Conservation (phyloP, 768 basidiomycete genomes). For the Lactarius tabidus region DNA sequence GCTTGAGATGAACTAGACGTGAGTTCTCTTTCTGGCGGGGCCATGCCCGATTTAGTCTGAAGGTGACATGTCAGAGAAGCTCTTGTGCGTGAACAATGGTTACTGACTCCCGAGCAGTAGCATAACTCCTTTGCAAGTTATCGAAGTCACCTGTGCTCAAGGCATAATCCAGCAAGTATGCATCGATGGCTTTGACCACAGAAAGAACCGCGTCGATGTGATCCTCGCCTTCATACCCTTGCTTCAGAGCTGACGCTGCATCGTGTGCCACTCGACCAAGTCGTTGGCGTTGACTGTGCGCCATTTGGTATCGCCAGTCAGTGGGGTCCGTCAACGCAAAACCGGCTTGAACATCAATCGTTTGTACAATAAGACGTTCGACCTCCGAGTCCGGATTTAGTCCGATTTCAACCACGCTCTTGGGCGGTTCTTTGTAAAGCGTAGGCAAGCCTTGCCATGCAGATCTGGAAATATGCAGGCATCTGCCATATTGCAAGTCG, state of each 20-base stretch:
- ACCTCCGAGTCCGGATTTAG: slow-evolving; percentile 60
- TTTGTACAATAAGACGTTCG: slow-evolving; percentile 62
- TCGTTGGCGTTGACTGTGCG: slow-evolving; percentile 50
- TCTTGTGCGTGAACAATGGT: background rate
- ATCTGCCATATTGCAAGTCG: slow-evolving; percentile 36
- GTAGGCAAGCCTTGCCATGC: slow-evolving; percentile 76
- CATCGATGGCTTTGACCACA: slow-evolving; percentile 69
- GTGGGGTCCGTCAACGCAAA: slow-evolving; percentile 67
- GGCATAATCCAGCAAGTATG: slow-evolving; percentile 69
- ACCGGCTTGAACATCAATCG: slow-evolving; percentile 66
- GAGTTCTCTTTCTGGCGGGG: slow-evolving; percentile 71
- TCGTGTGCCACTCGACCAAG: slow-evolving; percentile 66
- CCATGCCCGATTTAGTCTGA: slow-evolving; percentile 63
- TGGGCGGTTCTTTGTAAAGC: slow-evolving; percentile 54
- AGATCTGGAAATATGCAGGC: slow-evolving; percentile 67
- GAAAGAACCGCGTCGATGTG: slow-evolving; percentile 82
- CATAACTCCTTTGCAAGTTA: slow-evolving; percentile 62
- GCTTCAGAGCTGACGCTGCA: slow-evolving; percentile 62
- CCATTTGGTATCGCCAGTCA: slow-evolving; percentile 71
- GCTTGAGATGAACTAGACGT: slow-evolving; percentile 67
- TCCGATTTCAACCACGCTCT: slow-evolving; percentile 54
- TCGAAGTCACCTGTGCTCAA: slow-evolving; percentile 56
- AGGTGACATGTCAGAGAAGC: slow-evolving; percentile 18
- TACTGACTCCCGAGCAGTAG: slow-evolving; percentile 57
- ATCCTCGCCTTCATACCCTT: slow-evolving; percentile 65